Percentiles rank a stretch among this genome's conserved stretches.
Evolutionary conservation across 2,329 filamentous ascomycete genomes (phyloP).

Genomic region (Trichoderma aggressivum): DNA sequence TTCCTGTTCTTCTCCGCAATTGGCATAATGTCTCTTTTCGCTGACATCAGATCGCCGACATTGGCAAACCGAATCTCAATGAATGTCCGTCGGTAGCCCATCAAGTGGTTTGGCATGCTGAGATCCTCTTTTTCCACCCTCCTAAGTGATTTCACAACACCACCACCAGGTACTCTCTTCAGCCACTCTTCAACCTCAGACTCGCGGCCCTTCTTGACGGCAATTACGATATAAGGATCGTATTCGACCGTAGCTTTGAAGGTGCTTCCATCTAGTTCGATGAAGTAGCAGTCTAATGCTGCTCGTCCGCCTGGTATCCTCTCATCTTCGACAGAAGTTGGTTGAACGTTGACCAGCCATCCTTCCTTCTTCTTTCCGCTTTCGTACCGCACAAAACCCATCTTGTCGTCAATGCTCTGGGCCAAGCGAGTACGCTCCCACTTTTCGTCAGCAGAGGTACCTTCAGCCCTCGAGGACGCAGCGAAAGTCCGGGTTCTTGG

Average conservation of each 20-base stretch:
- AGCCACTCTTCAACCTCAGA: constrained; percentile 96
- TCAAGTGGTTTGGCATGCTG: constrained; percentile 88
- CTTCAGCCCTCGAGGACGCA: constrained; percentile 73
- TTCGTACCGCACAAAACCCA: constrained; percentile 92
- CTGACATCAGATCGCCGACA: constrained; percentile 79
- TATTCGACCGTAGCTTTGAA: constrained; percentile 98
- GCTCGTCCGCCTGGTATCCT: constrained; percentile 80
- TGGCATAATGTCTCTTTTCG: constrained; percentile 78
- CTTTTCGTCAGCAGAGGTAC: constrained; percentile 88
- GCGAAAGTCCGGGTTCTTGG: constrained; percentile 72
- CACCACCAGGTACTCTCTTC: constrained; percentile 71
- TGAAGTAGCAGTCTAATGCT: constrained; percentile 95
- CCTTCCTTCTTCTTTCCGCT: constrained; percentile 76
- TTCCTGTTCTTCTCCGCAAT: constrained; percentile 96
- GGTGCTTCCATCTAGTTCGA: constrained; percentile 79
- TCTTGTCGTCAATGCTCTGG: constrained; percentile 86
- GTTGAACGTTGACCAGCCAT: constrained; percentile 94
- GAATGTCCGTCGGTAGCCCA: constrained; percentile 87
- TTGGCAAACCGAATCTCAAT: constrained; percentile 85
- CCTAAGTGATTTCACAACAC: constrained; percentile 73
- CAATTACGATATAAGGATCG: constrained; percentile 93
- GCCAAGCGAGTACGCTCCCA: constrained; percentile 80
- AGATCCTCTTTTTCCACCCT: constrained; percentile 90
- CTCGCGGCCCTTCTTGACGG: constrained; percentile 83
- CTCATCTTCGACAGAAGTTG: constrained; percentile 82